A percentile compares a stretch with the other conserved stretches of the same genome.
Evolutionary conservation across 768 basidiomycete species (phyloP).

Genomic region (Lentinula guzmanii): DNA sequence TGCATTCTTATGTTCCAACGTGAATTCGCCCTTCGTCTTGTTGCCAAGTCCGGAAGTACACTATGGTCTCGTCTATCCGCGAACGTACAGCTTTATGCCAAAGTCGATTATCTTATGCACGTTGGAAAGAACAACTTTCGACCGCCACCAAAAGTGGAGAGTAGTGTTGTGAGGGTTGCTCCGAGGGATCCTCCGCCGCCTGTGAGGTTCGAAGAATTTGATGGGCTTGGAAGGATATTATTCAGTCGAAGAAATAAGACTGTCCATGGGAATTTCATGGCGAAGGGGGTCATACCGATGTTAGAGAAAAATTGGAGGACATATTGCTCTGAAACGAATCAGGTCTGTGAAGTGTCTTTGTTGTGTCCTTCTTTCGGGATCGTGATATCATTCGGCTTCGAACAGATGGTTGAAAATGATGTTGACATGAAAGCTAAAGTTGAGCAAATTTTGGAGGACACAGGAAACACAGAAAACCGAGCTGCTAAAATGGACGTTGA

Average conservation of each 20-base stretch:
- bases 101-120: conserved; percentile 94
- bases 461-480: conserved; percentile 68
- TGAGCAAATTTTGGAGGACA: conserved; percentile 66
- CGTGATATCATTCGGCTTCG: neutral
- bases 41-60: conserved; percentile 75
- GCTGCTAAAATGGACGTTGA: conserved; percentile 93
- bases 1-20: conserved; percentile 99
- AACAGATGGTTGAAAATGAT: conserved; percentile 64
- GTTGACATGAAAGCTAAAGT: conserved; percentile 65
- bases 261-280: conserved; percentile 83
- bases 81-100: conserved; percentile 96
- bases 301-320: conserved; percentile 90
- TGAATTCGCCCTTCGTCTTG: conserved; percentile 91
- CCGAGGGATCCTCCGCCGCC: conserved; percentile 95
- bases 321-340: conserved; percentile 79
- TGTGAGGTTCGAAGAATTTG: conserved; percentile 94
- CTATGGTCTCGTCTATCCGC: conserved; percentile 94
- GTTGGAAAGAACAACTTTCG: conserved; percentile 97
- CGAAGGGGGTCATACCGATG: conserved; percentile 93
- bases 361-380: neutral
- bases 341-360: conserved; percentile 27
- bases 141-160: conserved; percentile 93
- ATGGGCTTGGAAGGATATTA: conserved; percentile 87
- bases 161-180: conserved; percentile 83
- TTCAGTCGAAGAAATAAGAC: conserved; percentile 91